Evolutionary conservation across 257 asterid genomes (phyloP).

Genomic region (Ajuga chamaepitys): DNA sequence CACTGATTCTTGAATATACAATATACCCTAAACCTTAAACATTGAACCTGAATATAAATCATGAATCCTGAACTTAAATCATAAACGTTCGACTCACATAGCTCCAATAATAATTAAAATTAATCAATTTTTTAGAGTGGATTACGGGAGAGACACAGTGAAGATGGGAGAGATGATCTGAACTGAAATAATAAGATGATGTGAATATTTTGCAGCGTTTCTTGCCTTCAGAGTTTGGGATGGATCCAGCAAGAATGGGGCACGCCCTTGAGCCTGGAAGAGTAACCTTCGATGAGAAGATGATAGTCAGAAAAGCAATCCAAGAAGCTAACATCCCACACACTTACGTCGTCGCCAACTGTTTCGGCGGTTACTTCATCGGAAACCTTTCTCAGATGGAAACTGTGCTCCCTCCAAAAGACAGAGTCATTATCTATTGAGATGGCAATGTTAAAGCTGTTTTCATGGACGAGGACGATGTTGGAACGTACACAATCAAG

Average conservation of each 20-base stretch:
- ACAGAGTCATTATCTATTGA: constrained; percentile 44
- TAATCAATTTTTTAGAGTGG: neutral
- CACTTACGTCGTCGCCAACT: constrained; percentile 72
- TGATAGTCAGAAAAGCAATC: constrained; percentile 57
- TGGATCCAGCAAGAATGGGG: constrained; percentile 66
- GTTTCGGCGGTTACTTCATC: constrained; percentile 69
- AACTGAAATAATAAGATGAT: neutral
- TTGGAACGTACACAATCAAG: constrained; percentile 60
- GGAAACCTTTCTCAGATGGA: constrained; percentile 66
- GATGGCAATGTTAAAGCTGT: constrained; percentile 57
- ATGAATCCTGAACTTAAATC: too few relatives aligned
- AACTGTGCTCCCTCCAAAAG: constrained; percentile 63
- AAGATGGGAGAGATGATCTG: too few relatives aligned
- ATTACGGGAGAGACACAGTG: too few relatives aligned
- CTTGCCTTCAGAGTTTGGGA: constrained; percentile 80
- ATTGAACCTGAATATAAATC: too few relatives aligned
- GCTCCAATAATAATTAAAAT: too few relatives aligned
- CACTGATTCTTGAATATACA: too few relatives aligned
- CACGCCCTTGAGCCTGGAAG: constrained; percentile 75
- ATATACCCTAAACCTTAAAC: too few relatives aligned
- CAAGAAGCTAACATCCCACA: constrained; percentile 66
- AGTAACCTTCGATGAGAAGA: constrained; percentile 83
- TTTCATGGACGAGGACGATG: constrained; percentile 62
- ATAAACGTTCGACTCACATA: too few relatives aligned
- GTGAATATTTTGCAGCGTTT: constrained; percentile 42